Base-by-base conservation (phyloP, 2,329 filamentous ascomycete species). In the Fusarium sp. region DNA sequence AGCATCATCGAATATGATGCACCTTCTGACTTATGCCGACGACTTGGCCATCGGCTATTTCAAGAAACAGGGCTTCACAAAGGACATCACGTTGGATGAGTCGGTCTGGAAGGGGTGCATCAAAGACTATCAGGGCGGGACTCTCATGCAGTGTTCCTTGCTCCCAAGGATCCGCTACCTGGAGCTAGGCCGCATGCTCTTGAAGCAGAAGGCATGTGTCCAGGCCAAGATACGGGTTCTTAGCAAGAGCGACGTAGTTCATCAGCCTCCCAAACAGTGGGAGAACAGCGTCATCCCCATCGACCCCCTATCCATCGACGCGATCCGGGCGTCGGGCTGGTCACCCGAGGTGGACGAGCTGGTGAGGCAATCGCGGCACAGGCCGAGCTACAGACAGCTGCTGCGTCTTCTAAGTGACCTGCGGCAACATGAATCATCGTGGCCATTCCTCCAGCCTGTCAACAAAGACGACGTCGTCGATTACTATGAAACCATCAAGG, bases 141-240 rank as follows among this genome's bases (percentile, higher is more conserved):
- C 97, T 0, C 97, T 99, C 72, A 99, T 99, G 97, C 97, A 99
- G 85, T 99, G 97, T 81, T 95, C 93, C 62, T 98, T 99, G 97
- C 89, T 99, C 20, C 96, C 96, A 10, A 94, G 93, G 72, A 95
- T 98, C 64, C 93, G 97, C 59, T 99, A 99, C 83, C 92, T 99
- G 6, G 96, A 98, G 83, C 91, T 92, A 79, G 94, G 95, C 5
- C 92, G 95, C 72, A 97, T 99, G 95, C 88, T 99, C 2, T 89
- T 98, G 56, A 98, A 99, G 86, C 97, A 99, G 82, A 98, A 98
- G 82, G 97, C 98, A 82, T 93, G 93, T 63, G 95, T 98, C 4
- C 93, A 95, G 79, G 95, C 95, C 72, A 99, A 98, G 85, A 98
- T 98, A 74, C 92, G 95, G 59, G 94, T 95, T 11, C 96, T 97